Conservation (phyloP, 2,329 filamentous ascomycete species). For the Microcyclosporella mali region DNA sequence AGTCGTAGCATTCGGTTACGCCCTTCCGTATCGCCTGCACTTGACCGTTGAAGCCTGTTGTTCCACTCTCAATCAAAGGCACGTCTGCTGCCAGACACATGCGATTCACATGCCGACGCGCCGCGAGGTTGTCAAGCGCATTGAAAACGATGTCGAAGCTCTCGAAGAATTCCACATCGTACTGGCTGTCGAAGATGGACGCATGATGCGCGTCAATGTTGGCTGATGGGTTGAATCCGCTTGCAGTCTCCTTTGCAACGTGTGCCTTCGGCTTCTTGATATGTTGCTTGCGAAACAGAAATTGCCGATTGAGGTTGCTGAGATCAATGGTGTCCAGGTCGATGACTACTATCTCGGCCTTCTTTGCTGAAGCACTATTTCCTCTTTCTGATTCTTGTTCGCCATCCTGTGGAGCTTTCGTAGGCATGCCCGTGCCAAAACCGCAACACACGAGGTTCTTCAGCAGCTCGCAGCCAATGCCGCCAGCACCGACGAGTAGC, state of each 20-base stretch:
- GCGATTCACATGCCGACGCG: conserved; percentile 87
- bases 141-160: conserved; percentile 87
- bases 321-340: conserved; percentile 98
- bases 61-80: conserved; percentile 90
- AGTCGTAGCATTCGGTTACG: conserved; percentile 92
- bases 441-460: conserved; percentile 92
- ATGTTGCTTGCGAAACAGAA: conserved; percentile 91
- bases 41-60: conserved; percentile 95
- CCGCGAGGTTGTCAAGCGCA: conserved; percentile 91
- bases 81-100: conserved; percentile 93
- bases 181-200: conserved; percentile 86
- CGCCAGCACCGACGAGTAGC: conserved; percentile 90
- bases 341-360: conserved; percentile 74
- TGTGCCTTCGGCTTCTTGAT: conserved; percentile 96
- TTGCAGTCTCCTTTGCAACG: conserved; percentile 86
- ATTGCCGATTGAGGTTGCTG: conserved; percentile 95
- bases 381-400: conserved; percentile 3
- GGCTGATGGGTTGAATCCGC: conserved; percentile 81
- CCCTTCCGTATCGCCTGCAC: conserved; percentile 89
- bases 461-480: conserved; percentile 93
- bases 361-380: conserved; percentile 6
- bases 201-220: conserved; percentile 85
- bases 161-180: conserved; percentile 83
- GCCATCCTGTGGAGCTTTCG: conserved; percentile 3
- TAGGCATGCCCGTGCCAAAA: conserved; percentile 53